phyloP scores from a whole-genome alignment of 2,329 filamentous ascomycete species.

The Penicillium sp. region DNA sequence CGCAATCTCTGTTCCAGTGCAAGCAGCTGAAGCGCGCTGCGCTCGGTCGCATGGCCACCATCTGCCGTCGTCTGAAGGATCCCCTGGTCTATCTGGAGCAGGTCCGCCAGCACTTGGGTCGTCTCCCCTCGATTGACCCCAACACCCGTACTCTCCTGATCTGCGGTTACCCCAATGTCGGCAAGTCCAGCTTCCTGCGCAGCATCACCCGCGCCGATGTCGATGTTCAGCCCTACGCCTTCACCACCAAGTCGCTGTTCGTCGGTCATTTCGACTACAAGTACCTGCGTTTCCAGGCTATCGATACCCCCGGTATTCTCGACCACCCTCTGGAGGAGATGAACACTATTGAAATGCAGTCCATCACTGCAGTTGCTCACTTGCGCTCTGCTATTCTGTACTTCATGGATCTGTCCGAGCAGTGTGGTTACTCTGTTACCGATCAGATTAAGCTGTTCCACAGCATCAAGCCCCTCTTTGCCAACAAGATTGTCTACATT shows the following conservation, averaged over 20 bases:
- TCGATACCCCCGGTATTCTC: conserved; percentile 97
- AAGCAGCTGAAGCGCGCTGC: conserved; percentile 98
- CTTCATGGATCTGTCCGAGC: conserved; percentile 97
- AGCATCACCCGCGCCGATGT: conserved; percentile 94
- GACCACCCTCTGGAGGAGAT: conserved; percentile 98
- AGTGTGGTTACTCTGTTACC: conserved; percentile 91
- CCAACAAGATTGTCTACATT: conserved; percentile 96
- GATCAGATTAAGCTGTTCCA: conserved; percentile 95
- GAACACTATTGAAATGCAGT: conserved; percentile 99
- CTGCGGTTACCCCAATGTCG: conserved; percentile 96
- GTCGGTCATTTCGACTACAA: conserved; percentile 99
- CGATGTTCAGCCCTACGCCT: conserved; percentile 96
- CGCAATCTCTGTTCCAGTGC: conserved; percentile 96
- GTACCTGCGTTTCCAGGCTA: conserved; percentile 86
- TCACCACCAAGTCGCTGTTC: conserved; percentile 96
- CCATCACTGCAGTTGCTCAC: conserved; percentile 96
- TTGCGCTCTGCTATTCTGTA: conserved; percentile 93
- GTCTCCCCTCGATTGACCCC: conserved; percentile 97
- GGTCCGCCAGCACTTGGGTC: conserved; percentile 93
- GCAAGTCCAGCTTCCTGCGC: conserved; percentile 94
- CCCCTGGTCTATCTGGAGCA: conserved; percentile 95
- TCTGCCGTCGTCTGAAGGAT: conserved; percentile 93
- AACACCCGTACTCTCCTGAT: conserved; percentile 96
- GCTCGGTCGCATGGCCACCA: conserved; percentile 96
- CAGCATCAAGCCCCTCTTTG: conserved; percentile 95